A percentile compares a stretch with the other conserved stretches of the same genome.
phyloP scores from a whole-genome alignment of 208 protist genomes.

The Tritrichomonas foetus region DNA sequence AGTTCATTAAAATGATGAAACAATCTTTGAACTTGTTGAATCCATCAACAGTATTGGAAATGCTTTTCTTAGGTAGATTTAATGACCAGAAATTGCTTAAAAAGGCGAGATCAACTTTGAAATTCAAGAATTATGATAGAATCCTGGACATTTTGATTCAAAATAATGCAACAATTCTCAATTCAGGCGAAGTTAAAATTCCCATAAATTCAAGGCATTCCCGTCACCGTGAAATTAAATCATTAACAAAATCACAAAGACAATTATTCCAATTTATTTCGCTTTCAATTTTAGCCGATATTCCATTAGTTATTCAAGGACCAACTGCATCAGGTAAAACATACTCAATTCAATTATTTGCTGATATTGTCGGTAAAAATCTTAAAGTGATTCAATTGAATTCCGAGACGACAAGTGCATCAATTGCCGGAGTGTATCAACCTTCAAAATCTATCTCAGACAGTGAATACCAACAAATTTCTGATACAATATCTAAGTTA shows the following conservation, averaged over 20 bases:
- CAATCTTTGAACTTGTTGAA: neutral
- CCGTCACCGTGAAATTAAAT: too few relatives aligned
- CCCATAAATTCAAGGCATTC: too few relatives aligned
- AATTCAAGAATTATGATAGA: neutral
- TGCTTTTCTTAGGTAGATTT: neutral
- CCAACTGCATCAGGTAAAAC: constrained; percentile 32
- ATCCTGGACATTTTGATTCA: too few relatives aligned
- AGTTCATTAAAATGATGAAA: neutral
- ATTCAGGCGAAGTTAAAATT: too few relatives aligned
- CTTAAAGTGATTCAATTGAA: constrained; percentile 9
- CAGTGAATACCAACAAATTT: neutral
- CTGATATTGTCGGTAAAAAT: neutral
- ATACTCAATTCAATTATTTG: neutral
- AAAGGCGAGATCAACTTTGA: neutral
- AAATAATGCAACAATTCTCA: too few relatives aligned
- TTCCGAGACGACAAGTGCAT: neutral
- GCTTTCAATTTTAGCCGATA: too few relatives aligned
- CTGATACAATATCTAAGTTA: neutral
- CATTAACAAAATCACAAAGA: too few relatives aligned
- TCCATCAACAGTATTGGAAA: neutral
- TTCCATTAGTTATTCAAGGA: constrained; percentile 27
- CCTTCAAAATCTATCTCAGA: neutral
- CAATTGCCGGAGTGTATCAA: neutral
- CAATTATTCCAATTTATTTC: too few relatives aligned
- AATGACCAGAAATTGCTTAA: neutral